Percentiles rank a stretch among this genome's conserved stretches.
These are phyloP conservation scores for Alternaria longipes DNA, from an alignment of 2,329 filamentous ascomycete genomes.

Conservation along the genomic window DNA sequence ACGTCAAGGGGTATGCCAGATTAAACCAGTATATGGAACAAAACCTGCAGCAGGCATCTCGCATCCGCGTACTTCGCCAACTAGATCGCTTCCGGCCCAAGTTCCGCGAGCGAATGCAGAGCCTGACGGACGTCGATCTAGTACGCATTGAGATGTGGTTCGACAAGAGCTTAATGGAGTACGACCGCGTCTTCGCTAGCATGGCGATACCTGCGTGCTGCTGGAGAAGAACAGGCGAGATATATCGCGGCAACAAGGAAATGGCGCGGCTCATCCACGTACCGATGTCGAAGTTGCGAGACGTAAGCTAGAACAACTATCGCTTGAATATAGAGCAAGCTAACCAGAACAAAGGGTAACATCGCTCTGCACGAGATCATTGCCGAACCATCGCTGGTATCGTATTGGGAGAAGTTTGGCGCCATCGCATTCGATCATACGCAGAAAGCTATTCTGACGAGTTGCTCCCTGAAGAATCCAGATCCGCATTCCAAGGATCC, in stretches of 20 bases:
- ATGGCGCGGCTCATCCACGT: conserved; percentile 97
- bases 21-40: conserved; percentile 91
- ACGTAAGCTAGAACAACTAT: conserved; percentile 67
- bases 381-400: conserved; percentile 91
- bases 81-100: conserved; percentile 93
- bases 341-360: conserved; percentile 73
- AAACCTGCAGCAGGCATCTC: conserved; percentile 81
- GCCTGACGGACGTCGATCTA: conserved; percentile 90
- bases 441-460: conserved; percentile 94
- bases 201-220: conserved; percentile 99
- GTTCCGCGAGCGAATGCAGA: conserved; percentile 94
- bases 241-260: conserved; percentile 96
- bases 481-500: conserved; percentile 69
- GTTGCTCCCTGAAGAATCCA: conserved; percentile 85
- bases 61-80: conserved; percentile 90
- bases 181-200: conserved; percentile 96
- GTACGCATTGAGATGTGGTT: conserved; percentile 99
- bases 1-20: conserved; percentile 93
- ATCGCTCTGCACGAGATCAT: conserved; percentile 95
- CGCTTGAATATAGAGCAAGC: neutral
- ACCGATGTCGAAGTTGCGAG: conserved; percentile 86
- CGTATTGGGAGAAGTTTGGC: conserved; percentile 99
- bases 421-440: conserved; percentile 94
- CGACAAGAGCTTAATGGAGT: conserved; percentile 94
- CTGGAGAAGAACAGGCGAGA: conserved; percentile 96